Evolutionary conservation across 2,329 filamentous ascomycete species (phyloP).

Genomic region (Fusarium torreyae): DNA sequence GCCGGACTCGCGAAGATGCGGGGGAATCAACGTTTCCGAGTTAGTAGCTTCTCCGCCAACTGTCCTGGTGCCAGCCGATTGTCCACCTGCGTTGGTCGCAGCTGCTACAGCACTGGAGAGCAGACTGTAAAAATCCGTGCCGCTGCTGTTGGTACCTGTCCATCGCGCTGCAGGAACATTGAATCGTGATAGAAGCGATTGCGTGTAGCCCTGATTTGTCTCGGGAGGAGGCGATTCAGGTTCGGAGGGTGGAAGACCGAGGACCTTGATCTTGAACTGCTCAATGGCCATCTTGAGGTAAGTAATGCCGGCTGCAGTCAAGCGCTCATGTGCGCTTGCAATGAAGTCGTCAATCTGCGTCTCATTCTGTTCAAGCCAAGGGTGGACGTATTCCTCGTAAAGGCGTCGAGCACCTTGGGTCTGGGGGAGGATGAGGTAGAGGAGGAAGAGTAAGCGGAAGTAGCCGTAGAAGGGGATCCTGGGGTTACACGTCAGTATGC

Average conservation of each 20-base stretch:
- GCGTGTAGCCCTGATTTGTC: constrained; percentile 76
- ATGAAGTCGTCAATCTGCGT: constrained; percentile 92
- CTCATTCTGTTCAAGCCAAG: constrained; percentile 91
- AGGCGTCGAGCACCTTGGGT: constrained; percentile 92
- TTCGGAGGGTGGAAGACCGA: constrained; percentile 78
- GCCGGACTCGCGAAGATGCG: constrained; percentile 72
- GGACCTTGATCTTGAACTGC: constrained; percentile 79
- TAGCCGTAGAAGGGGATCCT: constrained; percentile 96
- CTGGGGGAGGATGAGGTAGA: constrained; percentile 97
- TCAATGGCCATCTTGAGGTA: constrained; percentile 82
- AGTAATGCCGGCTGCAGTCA: constrained; percentile 81
- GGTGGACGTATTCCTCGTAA: constrained; percentile 88
- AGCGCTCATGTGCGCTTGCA: constrained; percentile 81
- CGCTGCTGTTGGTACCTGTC: constrained; percentile 62
- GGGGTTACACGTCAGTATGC: constrained; percentile 1
- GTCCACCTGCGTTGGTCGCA: constrained; percentile 63
- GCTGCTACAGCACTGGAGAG: constrained; percentile 81
- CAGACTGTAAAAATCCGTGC: constrained; percentile 81
- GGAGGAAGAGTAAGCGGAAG: constrained; percentile 86
- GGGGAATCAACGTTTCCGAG: constrained; percentile 78
- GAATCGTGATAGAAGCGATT: constrained; percentile 87
- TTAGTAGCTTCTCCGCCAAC: constrained; percentile 44
- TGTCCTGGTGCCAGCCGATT: constrained; percentile 53
- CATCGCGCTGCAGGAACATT: constrained; percentile 81
- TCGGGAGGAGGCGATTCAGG: constrained; percentile 58